Evolutionary conservation across 2,329 filamentous ascomycete genomes (phyloP), one percentile per base, ranked within the genome.

Genomic region (Clonostachys byssicola): DNA sequence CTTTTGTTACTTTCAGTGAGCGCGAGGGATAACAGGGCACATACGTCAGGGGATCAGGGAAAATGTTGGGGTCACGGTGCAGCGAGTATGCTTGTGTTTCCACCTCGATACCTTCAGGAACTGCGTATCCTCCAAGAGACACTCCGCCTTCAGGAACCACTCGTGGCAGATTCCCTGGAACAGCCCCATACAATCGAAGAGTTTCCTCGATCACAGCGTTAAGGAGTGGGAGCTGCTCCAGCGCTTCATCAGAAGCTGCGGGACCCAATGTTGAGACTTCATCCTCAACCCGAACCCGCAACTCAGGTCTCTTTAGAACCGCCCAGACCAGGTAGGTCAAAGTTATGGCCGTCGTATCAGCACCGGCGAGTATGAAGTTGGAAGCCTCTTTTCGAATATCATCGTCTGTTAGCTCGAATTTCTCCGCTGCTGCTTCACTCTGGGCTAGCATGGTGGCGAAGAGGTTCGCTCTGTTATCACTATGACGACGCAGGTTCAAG

Each of bases 291-390:
- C 48, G 51, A 2, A 55, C 51, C 36, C 59, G 59, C 20, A 71
- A 48, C 0, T 54, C 45, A 0, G 63, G 60, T 14, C 60, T 48
- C 14, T 53, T 49, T 44, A 61, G 66, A 8, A 72, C 56, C 5
- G 59, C 54, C 67, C 68, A 78, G 6, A 71, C 53, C 1, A 75
- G 55, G 47, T 77, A 79, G 0, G 75, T 79, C 41, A 80, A 49
- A 0, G 73, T 72, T 12, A 67, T 64, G 1, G 75, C 70, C 0
- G 76, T 78, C 0, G 77, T 80, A 47, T 79, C 75, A 35, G 66
- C 74, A 2, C 77, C 77, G 2, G 75, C 77, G 6, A 74, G 47
- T 42, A 80, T 78, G 50, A 73, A 75, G 0, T 52, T 56, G 6
- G 63, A 60, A 0, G 74, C 73, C 42, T 75, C 68, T 14, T 55